A percentile compares a stretch with the other conserved stretches of the same genome.
These are phyloP conservation scores for Inga laurina DNA, from an alignment of 306 rosid species.

Conservation along the genomic window DNA sequence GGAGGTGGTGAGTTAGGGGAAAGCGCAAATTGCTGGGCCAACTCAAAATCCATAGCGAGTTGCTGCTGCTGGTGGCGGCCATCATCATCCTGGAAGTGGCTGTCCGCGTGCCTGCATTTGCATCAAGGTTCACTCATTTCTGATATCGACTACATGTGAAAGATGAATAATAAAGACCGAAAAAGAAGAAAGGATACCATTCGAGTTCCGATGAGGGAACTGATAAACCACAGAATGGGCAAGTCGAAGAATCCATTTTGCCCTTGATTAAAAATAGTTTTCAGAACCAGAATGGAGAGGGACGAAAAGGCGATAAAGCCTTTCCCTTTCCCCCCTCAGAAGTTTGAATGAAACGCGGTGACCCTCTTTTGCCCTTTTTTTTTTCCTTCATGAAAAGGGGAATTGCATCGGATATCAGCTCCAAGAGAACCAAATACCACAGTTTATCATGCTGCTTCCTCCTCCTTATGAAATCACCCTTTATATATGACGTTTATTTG, in stretches of 20 bases:
- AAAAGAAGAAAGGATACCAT: constrained; percentile 11
- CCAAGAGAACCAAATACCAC: not conserved
- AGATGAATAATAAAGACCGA: not conserved
- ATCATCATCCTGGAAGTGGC: constrained; percentile 16
- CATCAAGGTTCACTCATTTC: not conserved
- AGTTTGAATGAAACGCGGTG: not conserved
- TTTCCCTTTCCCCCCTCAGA: not conserved
- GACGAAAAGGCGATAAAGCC: too few species aligned
- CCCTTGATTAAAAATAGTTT: not conserved
- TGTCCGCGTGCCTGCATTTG: constrained; percentile 6
- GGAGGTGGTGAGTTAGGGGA: not conserved
- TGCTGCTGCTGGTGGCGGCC: constrained; percentile 2
- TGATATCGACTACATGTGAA: constrained; percentile 10
- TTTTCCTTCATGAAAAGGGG: too few species aligned
- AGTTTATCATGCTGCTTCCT: not conserved
- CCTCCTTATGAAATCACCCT: not conserved
- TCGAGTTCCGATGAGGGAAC: not conserved
- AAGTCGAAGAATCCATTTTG: not conserved
- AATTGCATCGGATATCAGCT: not conserved
- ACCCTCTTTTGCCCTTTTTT: too few species aligned
- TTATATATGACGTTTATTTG: too few species aligned
- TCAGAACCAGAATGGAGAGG: not conserved
- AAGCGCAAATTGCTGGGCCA: constrained; percentile 3
- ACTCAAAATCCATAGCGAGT: constrained; percentile 16
- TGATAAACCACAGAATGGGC: constrained; percentile 13